Conservation (phyloP, 257 asterid genomes). For the Solanum gandarillasii region DNA sequence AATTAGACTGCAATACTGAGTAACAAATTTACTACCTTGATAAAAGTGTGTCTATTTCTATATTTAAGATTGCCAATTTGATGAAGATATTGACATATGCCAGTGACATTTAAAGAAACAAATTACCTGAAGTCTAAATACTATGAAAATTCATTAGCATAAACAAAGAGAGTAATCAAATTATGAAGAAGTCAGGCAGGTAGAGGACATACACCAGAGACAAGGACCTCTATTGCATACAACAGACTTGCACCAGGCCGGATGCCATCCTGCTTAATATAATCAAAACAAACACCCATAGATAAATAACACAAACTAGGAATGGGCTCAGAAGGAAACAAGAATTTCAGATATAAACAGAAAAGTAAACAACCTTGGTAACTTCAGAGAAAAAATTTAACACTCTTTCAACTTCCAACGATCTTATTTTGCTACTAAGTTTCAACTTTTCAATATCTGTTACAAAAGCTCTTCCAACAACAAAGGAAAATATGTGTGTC, state of each 20-base stretch:
- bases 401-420: slow-evolving; percentile 83
- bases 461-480: slow-evolving; percentile 97
- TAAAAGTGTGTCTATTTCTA: background rate
- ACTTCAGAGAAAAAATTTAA: slow-evolving; percentile 67
- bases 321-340: background rate
- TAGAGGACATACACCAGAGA: slow-evolving; percentile 66
- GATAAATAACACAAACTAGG: background rate
- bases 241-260: slow-evolving; percentile 82
- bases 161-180: background rate
- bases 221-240: slow-evolving; percentile 91
- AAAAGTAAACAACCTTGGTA: slow-evolving; percentile 46
- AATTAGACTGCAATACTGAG: background rate
- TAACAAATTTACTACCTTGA: background rate
- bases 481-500: slow-evolving; percentile 94
- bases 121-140: background rate
- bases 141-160: background rate
- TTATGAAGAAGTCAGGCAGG: background rate
- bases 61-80: background rate
- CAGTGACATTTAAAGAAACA: background rate
- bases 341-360: background rate
- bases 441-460: slow-evolving; percentile 96
- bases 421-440: slow-evolving; percentile 83
- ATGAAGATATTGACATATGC: background rate
- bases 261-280: slow-evolving; percentile 69
- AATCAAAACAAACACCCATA: slow-evolving; percentile 14